A percentile compares a stretch with the other conserved stretches of the same genome.
phyloP scores from a whole-genome alignment of 768 basidiomycete species.

The Mycena floridula region DNA sequence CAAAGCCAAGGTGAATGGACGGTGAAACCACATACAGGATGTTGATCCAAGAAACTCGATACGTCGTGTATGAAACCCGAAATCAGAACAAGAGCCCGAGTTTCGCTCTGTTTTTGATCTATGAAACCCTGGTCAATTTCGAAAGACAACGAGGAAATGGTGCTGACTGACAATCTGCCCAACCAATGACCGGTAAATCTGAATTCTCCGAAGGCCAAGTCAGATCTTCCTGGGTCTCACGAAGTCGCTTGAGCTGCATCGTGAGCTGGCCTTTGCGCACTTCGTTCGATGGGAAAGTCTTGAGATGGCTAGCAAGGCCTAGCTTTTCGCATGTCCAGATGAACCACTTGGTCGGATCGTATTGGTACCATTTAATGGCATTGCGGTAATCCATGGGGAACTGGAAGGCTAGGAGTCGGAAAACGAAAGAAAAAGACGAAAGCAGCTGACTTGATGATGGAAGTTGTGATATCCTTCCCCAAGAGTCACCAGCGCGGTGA shows the following conservation, averaged over 20 bases:
- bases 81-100: conserved; percentile 78
- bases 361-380: conserved; percentile 91
- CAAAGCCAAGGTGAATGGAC: no score
- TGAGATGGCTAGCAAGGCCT: conserved; percentile 67
- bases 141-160: no score
- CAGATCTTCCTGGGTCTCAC: conserved; percentile 69
- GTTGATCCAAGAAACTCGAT: conserved; percentile 77
- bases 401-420: conserved; percentile 19
- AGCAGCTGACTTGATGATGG: conserved; percentile 37
- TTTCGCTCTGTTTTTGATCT: conserved; percentile 69
- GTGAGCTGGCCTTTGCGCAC: conserved; percentile 86
- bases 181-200: conserved; percentile 48
- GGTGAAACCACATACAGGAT: no score
- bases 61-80: conserved; percentile 94
- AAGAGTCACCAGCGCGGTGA: conserved; percentile 49
- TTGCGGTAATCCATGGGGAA: conserved; percentile 98
- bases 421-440: background rate
- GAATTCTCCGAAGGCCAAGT: conserved; percentile 74
- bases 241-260: conserved; percentile 87
- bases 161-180: conserved; percentile 9
- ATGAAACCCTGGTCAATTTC: conserved; percentile 59
- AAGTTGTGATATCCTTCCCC: conserved; percentile 88
- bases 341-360: conserved; percentile 92
- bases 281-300: conserved; percentile 51
- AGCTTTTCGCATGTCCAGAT: conserved; percentile 55